Base-by-base conservation (phyloP, 192 early-diverging fungal species). In the Coemansia guatemalensis region DNA sequence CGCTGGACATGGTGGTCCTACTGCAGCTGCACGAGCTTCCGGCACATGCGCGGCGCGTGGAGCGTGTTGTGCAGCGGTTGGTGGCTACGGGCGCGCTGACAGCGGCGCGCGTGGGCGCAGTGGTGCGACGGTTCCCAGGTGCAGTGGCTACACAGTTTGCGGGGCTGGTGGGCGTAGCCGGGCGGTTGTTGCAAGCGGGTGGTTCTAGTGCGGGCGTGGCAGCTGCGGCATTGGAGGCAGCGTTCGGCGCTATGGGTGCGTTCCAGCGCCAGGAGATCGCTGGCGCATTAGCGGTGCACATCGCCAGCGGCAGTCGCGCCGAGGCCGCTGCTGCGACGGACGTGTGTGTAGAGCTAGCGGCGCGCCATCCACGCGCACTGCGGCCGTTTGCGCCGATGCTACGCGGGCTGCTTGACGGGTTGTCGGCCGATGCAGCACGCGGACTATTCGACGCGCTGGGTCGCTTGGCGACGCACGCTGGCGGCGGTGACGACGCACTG, bases 261-360 rank as follows among this genome's bases (percentile, higher is more conserved):
- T 88, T 87, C 59, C 83, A 91, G 64, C 86, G 87, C n/a, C 89
- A 90, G 74, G 91, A 92, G 73, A 88, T 91, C 23, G 73, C 90
- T 47, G 88, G 84, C n/a, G 85, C 85, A n/a, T 65, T 92, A 29
- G 87, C 89, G 1, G 86, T 86, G 18, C 91, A 92, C 58, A 88
- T 92, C 47, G 91, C 89, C 39, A 91, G 89, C 51, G 89, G 89
- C 8, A 81, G 83, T 56, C 56, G 58, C 8, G 68, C 78, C 56
- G 88, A 90, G 53, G 81, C 89, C 21, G 85, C 90, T 64, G 84
- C 87, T 1, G 85, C 89, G 0, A 48, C 89, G 14, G 69, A 75
- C 8, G 83, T 87, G 2, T 63, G 85, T 22, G 69, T 85, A 48
- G 64, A 81, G 17, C 78, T 92, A 9, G 86, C 85, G 4, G 61